A percentile compares a stretch with the other conserved stretches of the same genome.
Evolutionary conservation across 768 basidiomycete genomes (phyloP).

Genomic region (Pleurotus djamor): DNA sequence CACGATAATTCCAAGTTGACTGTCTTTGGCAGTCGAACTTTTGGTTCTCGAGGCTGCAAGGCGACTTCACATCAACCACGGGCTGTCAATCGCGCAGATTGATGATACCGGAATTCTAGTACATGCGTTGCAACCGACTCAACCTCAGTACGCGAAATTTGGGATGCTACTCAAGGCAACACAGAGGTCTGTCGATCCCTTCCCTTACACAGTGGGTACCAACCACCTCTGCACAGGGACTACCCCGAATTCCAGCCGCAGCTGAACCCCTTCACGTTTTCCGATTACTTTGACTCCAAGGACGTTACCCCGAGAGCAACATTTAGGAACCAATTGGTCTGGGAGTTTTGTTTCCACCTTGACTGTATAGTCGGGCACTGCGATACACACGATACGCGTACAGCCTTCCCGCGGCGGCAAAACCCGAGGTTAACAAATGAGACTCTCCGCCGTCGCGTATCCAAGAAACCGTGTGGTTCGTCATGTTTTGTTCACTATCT

Average conservation of each 20-base stretch:
- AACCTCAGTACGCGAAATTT: too few relatives aligned
- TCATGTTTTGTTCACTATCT: constrained; percentile 25
- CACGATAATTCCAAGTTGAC: background rate
- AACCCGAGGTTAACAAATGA: constrained; percentile 19
- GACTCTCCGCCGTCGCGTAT: constrained; percentile 12
- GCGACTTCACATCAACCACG: too few relatives aligned
- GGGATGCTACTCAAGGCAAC: too few relatives aligned
- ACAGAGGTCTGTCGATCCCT: too few relatives aligned
- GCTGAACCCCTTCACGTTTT: background rate
- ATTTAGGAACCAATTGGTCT: constrained; percentile 24
- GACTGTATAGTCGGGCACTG: constrained; percentile 53
- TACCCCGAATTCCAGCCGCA: constrained; percentile 26
- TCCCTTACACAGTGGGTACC: too few relatives aligned
- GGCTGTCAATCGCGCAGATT: too few relatives aligned
- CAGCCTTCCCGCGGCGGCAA: background rate
- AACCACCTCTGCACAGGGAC: too few relatives aligned
- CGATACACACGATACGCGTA: constrained; percentile 40
- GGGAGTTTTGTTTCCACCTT: constrained; percentile 51
- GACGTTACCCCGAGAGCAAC: constrained; percentile 13
- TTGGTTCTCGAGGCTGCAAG: constrained; percentile 47
- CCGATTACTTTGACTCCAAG: background rate
- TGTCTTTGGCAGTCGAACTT: constrained; percentile 36
- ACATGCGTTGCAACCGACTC: too few relatives aligned
- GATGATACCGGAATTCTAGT: too few relatives aligned
- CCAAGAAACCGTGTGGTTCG: too few relatives aligned